Evolutionary conservation across 768 basidiomycete genomes (phyloP).

Genomic region (Boletellus ananiceps): DNA sequence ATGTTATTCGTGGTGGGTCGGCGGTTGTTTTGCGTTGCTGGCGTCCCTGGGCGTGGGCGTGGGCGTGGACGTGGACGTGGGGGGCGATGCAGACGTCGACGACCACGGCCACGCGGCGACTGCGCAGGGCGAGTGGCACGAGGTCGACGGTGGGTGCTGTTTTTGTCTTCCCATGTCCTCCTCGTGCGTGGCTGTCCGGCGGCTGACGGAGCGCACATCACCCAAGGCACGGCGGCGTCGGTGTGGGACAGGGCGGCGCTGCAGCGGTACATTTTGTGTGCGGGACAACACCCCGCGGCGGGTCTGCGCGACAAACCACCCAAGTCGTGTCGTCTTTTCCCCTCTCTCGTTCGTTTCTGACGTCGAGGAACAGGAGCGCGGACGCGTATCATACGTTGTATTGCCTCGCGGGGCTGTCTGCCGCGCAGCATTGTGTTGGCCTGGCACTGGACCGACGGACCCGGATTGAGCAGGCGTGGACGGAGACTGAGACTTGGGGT

Average conservation of each 20-base stretch:
- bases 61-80: background rate
- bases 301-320: conserved; percentile 95
- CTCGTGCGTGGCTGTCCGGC: background rate
- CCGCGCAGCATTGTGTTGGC: conserved; percentile 76
- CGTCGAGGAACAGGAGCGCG: conserved; percentile 55
- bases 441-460: conserved; percentile 39
- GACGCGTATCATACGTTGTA: conserved; percentile 96
- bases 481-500: background rate
- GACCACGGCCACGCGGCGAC: conserved; percentile 12
- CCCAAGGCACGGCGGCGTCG: conserved; percentile 31
- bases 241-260: conserved; percentile 62
- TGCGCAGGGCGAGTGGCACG: conserved; percentile 52
- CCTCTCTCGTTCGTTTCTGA: background rate
- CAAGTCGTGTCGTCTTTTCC: conserved; percentile 48
- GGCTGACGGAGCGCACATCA: background rate
- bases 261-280: conserved; percentile 83
- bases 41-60: conserved; percentile 51
- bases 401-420: conserved; percentile 84
- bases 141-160: conserved; percentile 56
- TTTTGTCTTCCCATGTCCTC: no score
- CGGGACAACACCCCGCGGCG: conserved; percentile 80
- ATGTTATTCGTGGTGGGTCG: conserved; percentile 99
- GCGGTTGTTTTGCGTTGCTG: conserved; percentile 76
- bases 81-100: conserved; percentile 17
- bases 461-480: conserved; percentile 39